Conservation (phyloP, 805 yeast genomes). For the Barnettozyma pratensis region DNA sequence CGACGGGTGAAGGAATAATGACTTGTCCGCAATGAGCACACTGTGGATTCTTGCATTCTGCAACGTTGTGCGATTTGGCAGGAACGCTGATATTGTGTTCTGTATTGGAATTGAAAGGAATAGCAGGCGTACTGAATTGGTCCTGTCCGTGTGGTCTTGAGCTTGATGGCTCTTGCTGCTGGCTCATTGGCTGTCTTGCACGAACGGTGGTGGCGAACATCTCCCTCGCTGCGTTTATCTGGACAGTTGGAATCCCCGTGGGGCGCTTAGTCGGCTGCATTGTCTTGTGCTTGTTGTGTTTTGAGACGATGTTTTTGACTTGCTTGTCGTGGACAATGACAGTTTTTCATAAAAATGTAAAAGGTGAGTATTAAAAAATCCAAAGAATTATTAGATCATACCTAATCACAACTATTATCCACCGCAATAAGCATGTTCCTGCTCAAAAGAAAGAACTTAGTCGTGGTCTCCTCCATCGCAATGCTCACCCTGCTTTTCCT, state of each 20-base stretch:
- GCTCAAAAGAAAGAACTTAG: conserved; percentile 3
- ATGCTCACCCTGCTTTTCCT: conserved; percentile 14
- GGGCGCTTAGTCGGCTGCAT: conserved; percentile 9
- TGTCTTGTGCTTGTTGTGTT: neutral
- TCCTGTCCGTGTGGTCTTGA: neutral
- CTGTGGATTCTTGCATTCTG: conserved; percentile 33
- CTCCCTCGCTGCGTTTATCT: conserved; percentile 58
- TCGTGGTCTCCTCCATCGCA: conserved; percentile 7
- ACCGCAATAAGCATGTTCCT: neutral
- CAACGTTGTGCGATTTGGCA: conserved; percentile 34
- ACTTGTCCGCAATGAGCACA: conserved; percentile 67
- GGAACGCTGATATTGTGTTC: conserved; percentile 31
- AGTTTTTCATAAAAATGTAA: too few species aligned
- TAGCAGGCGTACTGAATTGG: conserved; percentile 1
- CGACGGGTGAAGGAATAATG: conserved; percentile 72
- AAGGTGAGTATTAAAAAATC: too few species aligned
- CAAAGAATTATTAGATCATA: too few species aligned
- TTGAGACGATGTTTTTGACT: neutral
- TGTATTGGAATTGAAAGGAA: neutral
- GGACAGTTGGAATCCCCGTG: conserved; percentile 47
- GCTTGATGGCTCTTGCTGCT: neutral
- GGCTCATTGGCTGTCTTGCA: conserved; percentile 26
- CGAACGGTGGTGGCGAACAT: conserved; percentile 41
- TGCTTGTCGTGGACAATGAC: too few species aligned
- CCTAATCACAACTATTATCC: too few species aligned